A percentile compares a stretch with the other conserved stretches of the same genome.
Evolutionary conservation across 2,329 filamentous ascomycete genomes (phyloP).

Genomic region (Aspergillus sp.): DNA sequence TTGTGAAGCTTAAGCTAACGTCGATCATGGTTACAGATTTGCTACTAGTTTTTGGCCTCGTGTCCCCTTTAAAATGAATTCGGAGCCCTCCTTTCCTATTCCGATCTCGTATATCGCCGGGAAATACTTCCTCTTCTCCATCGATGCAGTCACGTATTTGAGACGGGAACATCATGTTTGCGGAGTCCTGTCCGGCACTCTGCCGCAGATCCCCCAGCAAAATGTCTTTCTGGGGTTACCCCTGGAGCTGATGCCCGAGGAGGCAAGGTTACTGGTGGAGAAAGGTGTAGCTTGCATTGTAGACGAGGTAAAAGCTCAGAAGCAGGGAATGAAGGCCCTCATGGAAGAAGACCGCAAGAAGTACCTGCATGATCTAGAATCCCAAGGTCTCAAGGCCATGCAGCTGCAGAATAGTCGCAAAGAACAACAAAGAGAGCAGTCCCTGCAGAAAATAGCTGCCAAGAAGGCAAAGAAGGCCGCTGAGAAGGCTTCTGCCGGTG

Average conservation of each 20-base stretch:
- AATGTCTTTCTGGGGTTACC: constrained; percentile 91
- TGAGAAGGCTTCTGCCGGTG: constrained; percentile 12
- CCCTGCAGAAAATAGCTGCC: constrained; percentile 50
- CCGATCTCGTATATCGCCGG: constrained; percentile 78
- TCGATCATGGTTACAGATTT: constrained; percentile 19
- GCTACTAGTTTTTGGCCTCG: not conserved
- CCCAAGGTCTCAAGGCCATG: constrained; percentile 55
- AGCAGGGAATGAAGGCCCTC: constrained; percentile 59
- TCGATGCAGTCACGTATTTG: constrained; percentile 73
- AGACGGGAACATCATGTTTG: constrained; percentile 80
- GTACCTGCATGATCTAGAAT: constrained; percentile 59
- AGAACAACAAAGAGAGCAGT: constrained; percentile 51
- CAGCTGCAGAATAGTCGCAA: constrained; percentile 47
- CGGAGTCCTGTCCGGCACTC: constrained; percentile 79
- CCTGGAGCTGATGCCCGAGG: constrained; percentile 85
- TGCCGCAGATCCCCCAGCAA: constrained; percentile 90
- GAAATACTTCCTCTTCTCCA: constrained; percentile 87
- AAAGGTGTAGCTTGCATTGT: constrained; percentile 74
- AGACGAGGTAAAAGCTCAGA: constrained; percentile 74
- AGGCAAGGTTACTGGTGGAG: constrained; percentile 77
- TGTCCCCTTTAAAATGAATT: constrained; percentile 28
- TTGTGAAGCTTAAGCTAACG: constrained; percentile 12
- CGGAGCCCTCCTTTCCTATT: constrained; percentile 55
- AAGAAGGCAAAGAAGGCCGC: constrained; percentile 27
- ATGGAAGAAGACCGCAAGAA: constrained; percentile 58